Percentiles rank a stretch among this genome's conserved stretches.
These are phyloP conservation scores for Cyclospora cayetanensis DNA, from an alignment of 169 alveolate species.

Conservation along the genomic window DNA sequence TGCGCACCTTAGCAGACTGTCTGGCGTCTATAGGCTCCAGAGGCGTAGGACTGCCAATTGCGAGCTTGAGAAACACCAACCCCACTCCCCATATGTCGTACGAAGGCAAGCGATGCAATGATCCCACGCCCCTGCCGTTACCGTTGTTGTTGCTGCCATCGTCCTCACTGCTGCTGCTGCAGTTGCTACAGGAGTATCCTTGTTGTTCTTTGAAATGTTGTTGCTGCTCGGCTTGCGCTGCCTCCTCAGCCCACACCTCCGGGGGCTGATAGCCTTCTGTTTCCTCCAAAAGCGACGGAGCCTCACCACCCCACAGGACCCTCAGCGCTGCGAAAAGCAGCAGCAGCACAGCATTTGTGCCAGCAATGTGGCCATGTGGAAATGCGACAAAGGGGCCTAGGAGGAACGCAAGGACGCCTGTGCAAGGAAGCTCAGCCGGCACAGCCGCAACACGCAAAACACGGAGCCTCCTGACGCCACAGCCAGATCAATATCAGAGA, in stretches of 20 bases:
- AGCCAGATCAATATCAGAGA: too few species aligned
- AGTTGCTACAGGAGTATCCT: not conserved
- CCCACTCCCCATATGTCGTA: slow-evolving; percentile 61
- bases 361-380: too few species aligned
- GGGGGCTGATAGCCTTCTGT: slow-evolving; percentile 55
- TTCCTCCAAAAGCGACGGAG: not conserved
- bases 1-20: not conserved
- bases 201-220: not conserved
- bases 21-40: not conserved
- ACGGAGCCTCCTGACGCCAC: too few species aligned
- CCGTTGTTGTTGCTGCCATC: not conserved
- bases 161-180: slow-evolving; percentile 7
- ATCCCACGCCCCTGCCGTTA: not conserved
- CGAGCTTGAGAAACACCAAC: slow-evolving; percentile 11
- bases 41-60: slow-evolving; percentile 6
- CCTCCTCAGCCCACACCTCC: slow-evolving; percentile 11
- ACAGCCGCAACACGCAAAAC: too few species aligned
- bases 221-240: slow-evolving; percentile 42
- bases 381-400: too few species aligned
- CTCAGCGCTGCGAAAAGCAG: not conserved
- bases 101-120: slow-evolving; percentile 2
- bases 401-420: too few species aligned
- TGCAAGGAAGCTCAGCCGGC: too few species aligned
- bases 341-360: too few species aligned
- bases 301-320: not conserved